Conservation (phyloP, 2,329 filamentous ascomycete genomes). For the Epichloe festucae region DNA sequence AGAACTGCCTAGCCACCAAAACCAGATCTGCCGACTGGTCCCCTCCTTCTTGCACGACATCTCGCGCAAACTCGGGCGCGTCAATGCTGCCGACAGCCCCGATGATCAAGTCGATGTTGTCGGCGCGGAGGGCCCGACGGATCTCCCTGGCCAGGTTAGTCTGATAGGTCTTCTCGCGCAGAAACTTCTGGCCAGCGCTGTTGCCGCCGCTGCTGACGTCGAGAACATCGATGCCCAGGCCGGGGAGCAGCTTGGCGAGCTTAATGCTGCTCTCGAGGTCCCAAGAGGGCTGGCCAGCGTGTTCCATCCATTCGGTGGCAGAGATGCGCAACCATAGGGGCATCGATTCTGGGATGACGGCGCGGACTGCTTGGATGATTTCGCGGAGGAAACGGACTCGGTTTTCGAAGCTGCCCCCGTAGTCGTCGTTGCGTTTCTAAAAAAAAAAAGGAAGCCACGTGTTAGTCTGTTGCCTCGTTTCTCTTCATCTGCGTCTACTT, state of each 20-base stretch:
- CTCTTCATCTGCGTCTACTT: too few relatives aligned
- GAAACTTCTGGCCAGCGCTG: slow-evolving; percentile 46
- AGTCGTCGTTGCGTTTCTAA: slow-evolving; percentile 30
- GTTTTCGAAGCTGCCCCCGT: slow-evolving; percentile 37
- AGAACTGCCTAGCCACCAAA: slow-evolving; percentile 61
- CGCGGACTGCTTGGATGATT: slow-evolving; percentile 43
- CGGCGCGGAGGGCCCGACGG: slow-evolving; percentile 47
- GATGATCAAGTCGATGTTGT: slow-evolving; percentile 44
- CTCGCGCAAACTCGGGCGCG: slow-evolving; percentile 52
- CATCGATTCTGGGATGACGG: slow-evolving; percentile 50
- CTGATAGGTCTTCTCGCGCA: slow-evolving; percentile 56
- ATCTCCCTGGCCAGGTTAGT: slow-evolving; percentile 58
- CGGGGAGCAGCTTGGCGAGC: slow-evolving; percentile 58
- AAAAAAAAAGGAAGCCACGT: too few relatives aligned
- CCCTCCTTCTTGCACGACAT: slow-evolving; percentile 34
- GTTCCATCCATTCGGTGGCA: slow-evolving; percentile 63
- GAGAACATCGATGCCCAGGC: slow-evolving; percentile 65
- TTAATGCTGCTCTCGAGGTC: slow-evolving; percentile 30
- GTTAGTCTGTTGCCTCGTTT: too few relatives aligned
- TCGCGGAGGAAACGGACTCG: slow-evolving; percentile 41
- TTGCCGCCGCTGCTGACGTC: slow-evolving; percentile 73
- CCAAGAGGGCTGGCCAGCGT: neutral
- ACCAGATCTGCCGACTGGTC: slow-evolving; percentile 48
- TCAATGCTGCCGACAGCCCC: slow-evolving; percentile 65
- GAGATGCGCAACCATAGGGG: slow-evolving; percentile 61